Percentiles rank a stretch among this genome's conserved stretches.
These are phyloP conservation scores for Aspergillus asperescens DNA, from an alignment of 495 filamentous ascomycete genomes.

Conservation along the genomic window DNA sequence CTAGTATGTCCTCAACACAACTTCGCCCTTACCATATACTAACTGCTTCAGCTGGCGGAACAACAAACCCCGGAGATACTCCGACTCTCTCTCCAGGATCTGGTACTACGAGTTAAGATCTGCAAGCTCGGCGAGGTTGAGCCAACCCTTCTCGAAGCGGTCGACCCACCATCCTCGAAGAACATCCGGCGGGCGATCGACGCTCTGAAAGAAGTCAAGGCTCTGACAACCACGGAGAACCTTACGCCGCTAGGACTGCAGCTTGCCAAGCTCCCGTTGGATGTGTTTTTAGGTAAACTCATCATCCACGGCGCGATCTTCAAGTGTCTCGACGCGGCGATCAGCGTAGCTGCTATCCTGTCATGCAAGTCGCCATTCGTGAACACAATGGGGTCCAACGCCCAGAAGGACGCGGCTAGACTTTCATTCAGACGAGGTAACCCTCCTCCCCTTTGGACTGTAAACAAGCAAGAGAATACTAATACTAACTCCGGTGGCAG, in stretches of 20 bases:
- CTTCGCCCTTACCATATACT: not conserved
- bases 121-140: conserved; percentile 92
- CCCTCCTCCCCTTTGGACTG: not conserved
- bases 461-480: not conserved
- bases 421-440: conserved; percentile 66
- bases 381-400: conserved; percentile 72
- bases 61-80: conserved; percentile 96
- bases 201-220: conserved; percentile 86
- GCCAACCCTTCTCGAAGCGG: conserved; percentile 77
- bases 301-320: conserved; percentile 79
- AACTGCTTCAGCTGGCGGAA: conserved; percentile 57
- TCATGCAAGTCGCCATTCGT: conserved; percentile 94
- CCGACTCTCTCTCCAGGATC: conserved; percentile 85
- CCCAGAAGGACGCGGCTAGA: conserved; percentile 71
- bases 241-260: conserved; percentile 83
- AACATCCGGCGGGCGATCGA: conserved; percentile 91
- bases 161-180: conserved; percentile 83
- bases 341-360: conserved; percentile 87
- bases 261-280: conserved; percentile 80
- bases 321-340: conserved; percentile 79
- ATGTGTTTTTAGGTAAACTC: conserved; percentile 91
- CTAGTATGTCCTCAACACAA: conserved; percentile 25
- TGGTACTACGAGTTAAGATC: conserved; percentile 93
- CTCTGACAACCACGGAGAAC: conserved; percentile 72
- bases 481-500: conserved; percentile 31